Base-by-base conservation (phyloP, 2,329 filamentous ascomycete species). In the Aspergillus piperis region DNA sequence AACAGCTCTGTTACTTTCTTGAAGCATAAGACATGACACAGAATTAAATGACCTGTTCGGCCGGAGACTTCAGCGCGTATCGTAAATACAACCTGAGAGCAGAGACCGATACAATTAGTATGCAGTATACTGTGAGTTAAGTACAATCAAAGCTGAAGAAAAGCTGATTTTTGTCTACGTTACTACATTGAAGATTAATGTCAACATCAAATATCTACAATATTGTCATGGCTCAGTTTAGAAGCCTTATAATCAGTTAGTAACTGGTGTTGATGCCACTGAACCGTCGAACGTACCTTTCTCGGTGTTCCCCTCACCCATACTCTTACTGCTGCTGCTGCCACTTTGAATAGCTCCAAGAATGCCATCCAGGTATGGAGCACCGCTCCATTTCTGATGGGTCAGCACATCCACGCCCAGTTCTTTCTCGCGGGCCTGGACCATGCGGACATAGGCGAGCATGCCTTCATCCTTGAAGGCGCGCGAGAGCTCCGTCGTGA, bases 301-400 rank as follows among this genome's bases (percentile, higher is more conserved):
- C 77, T 98, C 94, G 0, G 94, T 98, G 74, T 95, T 96, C 0
- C 94, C 94, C 50, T 94, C 90, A 0, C 94, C 94, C 94, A 97
- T 96, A 75, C 91, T 95, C 85, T 88, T 93, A 75, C 86, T 96
- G 57, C 90, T 88, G 59, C 89, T 92, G 78, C 90, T 96, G 21
- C 93, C 94, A 70, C 91, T 96, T 78, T 96, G 92, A 54, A 97
- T 96, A 4, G 90, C 88, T 0, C 92, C 92, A 32, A 97, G 75
- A 50, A 97, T 94, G 2, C 93, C 92, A 75, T 97, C 93, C 67
- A 97, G 90, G 73, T 96, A 89, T 2, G 79, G 78, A 0, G 88
- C 87, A 30, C 88, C 88, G 66, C 86, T 89, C 83, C 83, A 85
- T 63, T 95, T 96, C 82, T 97, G 93, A 75, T 97, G 93, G 41